phyloP scores from a whole-genome alignment of 306 rosid species.

The Vigna nakashimae region DNA sequence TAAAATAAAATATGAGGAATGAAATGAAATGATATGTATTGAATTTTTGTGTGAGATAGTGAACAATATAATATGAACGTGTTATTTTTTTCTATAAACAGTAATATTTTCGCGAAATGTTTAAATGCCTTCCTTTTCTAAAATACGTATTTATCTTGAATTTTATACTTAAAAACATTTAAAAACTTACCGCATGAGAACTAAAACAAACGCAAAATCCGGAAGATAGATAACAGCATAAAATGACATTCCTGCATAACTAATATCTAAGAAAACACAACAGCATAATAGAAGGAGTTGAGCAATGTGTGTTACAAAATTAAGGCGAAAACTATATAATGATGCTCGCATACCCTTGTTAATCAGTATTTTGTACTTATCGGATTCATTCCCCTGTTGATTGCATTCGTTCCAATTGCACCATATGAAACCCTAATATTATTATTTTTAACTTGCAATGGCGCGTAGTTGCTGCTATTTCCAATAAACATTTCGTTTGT shows the following conservation, averaged over 20 bases:
- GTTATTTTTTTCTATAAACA: too few species aligned
- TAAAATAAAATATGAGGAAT: too few species aligned
- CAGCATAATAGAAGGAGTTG: neutral
- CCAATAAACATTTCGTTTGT: neutral
- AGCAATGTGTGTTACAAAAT: neutral
- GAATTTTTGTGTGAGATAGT: too few species aligned
- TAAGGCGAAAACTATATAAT: neutral
- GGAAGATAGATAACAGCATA: neutral
- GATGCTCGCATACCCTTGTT: neutral
- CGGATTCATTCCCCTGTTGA: neutral
- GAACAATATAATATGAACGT: too few species aligned
- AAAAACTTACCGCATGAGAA: too few species aligned
- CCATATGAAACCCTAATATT: neutral
- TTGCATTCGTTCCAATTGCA: neutral
- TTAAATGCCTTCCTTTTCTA: too few species aligned
- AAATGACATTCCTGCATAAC: neutral
- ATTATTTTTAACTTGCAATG: neutral
- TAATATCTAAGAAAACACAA: neutral
- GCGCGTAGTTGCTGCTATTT: neutral
- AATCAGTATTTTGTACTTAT: neutral
- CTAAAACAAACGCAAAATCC: too few species aligned
- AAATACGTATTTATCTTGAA: too few species aligned
- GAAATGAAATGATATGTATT: too few species aligned
- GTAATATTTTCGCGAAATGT: too few species aligned
- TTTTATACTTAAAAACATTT: too few species aligned